These are phyloP conservation scores for Trichosporon inkin DNA, from an alignment of 1,284 basidiomycete species.

Conservation along the genomic window DNA sequence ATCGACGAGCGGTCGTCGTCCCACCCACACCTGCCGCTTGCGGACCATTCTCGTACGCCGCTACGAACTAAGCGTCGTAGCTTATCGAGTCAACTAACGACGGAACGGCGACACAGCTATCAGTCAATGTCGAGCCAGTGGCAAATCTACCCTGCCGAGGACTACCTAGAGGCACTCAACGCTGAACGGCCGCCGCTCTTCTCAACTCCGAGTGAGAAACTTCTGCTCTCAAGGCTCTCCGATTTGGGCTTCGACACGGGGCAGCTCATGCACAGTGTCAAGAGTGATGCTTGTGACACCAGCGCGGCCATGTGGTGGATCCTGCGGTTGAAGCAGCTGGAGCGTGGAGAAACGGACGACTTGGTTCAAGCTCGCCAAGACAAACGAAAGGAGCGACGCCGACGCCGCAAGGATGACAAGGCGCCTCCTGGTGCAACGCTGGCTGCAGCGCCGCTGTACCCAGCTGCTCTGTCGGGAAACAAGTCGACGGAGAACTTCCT, in stretches of 20 bases:
- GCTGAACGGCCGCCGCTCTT: constrained; percentile 74
- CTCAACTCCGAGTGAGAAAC: constrained; percentile 73
- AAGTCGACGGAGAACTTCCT: background rate
- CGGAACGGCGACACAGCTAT: constrained; percentile 48
- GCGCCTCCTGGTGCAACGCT: background rate
- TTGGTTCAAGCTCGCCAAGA: constrained; percentile 32
- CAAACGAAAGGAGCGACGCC: constrained; percentile 31
- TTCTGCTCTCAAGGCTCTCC: constrained; percentile 71
- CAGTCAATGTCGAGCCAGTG: constrained; percentile 35
- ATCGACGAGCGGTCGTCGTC: constrained; percentile 30
- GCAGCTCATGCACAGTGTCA: constrained; percentile 88
- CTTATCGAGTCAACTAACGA: constrained; percentile 67
- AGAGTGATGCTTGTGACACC: constrained; percentile 86
- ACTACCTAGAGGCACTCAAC: constrained; percentile 67
- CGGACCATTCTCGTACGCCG: constrained; percentile 68
- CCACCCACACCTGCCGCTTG: constrained; percentile 38
- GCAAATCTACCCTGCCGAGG: constrained; percentile 46
- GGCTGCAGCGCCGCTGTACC: background rate
- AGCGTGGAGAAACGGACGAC: constrained; percentile 47
- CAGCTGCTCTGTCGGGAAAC: background rate
- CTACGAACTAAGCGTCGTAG: constrained; percentile 91
- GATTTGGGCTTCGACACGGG: constrained; percentile 83
- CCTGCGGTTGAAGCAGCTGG: constrained; percentile 66
- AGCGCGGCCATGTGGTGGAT: constrained; percentile 96
- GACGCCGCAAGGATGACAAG: constrained; percentile 18